A percentile compares a stretch with the other conserved stretches of the same genome.
phyloP scores from a whole-genome alignment of 2,329 filamentous ascomycete species.

The Chrysoporthe puriensis region DNA sequence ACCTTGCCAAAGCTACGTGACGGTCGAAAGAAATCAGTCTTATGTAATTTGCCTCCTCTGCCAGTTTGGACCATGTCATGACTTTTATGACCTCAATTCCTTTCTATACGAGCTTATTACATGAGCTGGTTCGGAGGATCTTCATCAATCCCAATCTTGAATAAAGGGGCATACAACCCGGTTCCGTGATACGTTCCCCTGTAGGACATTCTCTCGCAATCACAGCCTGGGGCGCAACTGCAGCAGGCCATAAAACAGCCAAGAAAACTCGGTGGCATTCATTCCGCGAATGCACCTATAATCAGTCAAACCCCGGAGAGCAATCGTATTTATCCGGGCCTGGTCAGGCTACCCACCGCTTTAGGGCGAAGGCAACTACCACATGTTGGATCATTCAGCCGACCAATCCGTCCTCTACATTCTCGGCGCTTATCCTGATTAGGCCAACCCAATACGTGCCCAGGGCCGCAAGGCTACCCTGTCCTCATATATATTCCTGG shows the following conservation, averaged over 20 bases:
- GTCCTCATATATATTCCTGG: background rate
- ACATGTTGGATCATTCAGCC: conserved; percentile 23
- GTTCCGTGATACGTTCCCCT: background rate
- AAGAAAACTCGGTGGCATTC: conserved; percentile 14
- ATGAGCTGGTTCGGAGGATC: background rate
- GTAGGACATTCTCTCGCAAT: background rate
- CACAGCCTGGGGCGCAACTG: no score
- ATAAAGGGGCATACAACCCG: background rate
- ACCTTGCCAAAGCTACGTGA: no score
- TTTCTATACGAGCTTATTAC: no score
- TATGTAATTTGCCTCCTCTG: no score
- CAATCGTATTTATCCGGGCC: background rate
- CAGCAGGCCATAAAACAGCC: background rate
- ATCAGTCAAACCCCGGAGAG: conserved; percentile 4
- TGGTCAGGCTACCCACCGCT: no score
- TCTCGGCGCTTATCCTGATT: conserved; percentile 10
- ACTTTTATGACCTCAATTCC: no score
- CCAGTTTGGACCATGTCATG: no score
- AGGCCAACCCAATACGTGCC: conserved; percentile 5
- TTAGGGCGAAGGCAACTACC: conserved; percentile 10
- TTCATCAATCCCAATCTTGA: background rate
- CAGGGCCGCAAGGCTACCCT: conserved; percentile 2
- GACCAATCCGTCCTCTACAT: conserved; percentile 12
- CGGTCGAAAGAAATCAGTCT: no score
- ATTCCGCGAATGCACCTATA: conserved; percentile 17